phyloP scores from a whole-genome alignment of 176 grass and related monocot species.

The Saccharum spontaneum region DNA sequence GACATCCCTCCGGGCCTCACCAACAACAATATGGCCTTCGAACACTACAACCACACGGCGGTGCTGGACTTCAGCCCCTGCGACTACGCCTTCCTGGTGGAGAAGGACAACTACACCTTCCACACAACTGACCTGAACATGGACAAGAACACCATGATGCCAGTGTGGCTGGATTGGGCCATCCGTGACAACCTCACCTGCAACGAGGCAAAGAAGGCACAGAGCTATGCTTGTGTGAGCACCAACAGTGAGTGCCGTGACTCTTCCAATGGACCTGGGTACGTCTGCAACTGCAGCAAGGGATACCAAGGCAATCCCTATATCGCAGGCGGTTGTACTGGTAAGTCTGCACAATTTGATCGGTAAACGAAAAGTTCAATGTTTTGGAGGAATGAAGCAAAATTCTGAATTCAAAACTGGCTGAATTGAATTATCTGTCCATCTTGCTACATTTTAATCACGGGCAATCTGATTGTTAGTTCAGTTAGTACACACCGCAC shows the following conservation, averaged over 20 bases:
- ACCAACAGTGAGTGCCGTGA: background rate
- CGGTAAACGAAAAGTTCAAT: background rate
- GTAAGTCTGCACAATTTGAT: constrained; percentile 1
- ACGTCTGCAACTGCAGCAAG: constrained; percentile 12
- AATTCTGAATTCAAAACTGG: background rate
- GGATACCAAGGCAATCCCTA: constrained; percentile 33
- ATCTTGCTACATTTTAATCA: background rate
- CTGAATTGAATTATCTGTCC: background rate
- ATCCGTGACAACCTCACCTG: background rate
- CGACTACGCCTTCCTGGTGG: constrained; percentile 25
- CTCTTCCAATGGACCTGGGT: constrained; percentile 4
- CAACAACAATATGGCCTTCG: background rate
- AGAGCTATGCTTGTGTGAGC: constrained; percentile 9
- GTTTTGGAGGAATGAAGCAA: background rate
- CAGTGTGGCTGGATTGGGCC: constrained; percentile 26
- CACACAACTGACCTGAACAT: background rate
- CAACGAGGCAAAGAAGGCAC: background rate
- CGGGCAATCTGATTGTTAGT: background rate
- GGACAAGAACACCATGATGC: background rate
- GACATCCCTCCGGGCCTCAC: constrained; percentile 10
- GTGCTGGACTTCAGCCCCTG: background rate
- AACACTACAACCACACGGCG: fast-evolving
- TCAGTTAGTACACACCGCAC: background rate
- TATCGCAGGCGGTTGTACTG: background rate
- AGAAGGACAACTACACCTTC: constrained; percentile 13